Conservation (phyloP, 2,329 filamentous ascomycete species). For the Endoconidiophora polonica region DNA sequence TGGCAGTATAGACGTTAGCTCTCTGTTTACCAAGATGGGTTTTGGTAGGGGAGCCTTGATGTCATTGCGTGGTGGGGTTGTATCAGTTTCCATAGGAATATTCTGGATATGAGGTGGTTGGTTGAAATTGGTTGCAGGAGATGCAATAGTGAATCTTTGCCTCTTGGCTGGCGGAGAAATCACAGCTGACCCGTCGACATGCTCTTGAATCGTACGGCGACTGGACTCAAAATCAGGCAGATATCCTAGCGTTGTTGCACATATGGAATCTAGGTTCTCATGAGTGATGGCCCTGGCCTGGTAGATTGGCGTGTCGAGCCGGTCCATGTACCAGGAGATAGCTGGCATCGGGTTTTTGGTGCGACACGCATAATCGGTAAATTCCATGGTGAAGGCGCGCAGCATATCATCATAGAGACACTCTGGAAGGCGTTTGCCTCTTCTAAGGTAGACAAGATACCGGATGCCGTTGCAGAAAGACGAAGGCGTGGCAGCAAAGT, state of each 20-base stretch:
- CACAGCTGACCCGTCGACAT: neutral
- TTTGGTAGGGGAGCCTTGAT: neutral
- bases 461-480: slow-evolving; percentile 30
- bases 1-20: too few species aligned
- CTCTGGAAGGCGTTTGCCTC: slow-evolving; percentile 21
- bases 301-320: slow-evolving; percentile 18
- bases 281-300: slow-evolving; percentile 21
- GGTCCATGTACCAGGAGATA: slow-evolving; percentile 26
- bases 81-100: neutral
- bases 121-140: neutral
- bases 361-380: slow-evolving; percentile 24
- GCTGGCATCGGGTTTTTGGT: slow-evolving; percentile 20
- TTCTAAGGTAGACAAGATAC: slow-evolving; percentile 25
- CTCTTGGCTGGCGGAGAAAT: neutral
- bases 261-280: slow-evolving; percentile 21
- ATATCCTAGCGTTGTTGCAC: neutral
- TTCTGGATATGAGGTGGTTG: neutral
- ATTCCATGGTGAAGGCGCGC: slow-evolving; percentile 26
- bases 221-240: neutral
- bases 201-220: neutral
- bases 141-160: neutral
- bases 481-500: slow-evolving; percentile 22
- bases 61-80: neutral
- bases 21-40: neutral
- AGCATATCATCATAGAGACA: slow-evolving; percentile 39